Evolutionary conservation across 768 basidiomycete genomes (phyloP), one percentile per base, ranked within the genome.

Genomic region (Baorangia bicolor): DNA sequence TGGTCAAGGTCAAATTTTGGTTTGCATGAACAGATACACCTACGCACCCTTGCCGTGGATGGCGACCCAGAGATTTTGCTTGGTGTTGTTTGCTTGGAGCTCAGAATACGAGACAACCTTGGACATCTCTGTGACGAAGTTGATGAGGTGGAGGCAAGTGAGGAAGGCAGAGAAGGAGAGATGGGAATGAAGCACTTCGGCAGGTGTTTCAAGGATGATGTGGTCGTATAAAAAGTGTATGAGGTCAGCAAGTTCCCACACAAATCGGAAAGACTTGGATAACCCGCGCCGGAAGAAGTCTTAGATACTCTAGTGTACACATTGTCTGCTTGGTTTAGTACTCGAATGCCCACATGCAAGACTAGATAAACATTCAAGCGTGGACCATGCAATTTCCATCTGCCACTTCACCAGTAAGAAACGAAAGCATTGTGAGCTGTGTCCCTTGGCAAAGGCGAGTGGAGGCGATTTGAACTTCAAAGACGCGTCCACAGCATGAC

Each of bases 11-110:
- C 25, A 61, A 49, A 31, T 38, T 50, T 50, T 43, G 21, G 44
- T 23, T 21, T 20, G 43, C 13, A 42, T 28, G 38, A 34, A 43
- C 9, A 30, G 13, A 33, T 30, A 41, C 20, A 40, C 37, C 14
- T 42, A 60, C 70, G 44, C 20, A 92, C 94, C 92, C 70, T 96
- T 95, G 69, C 83, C 85, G 73, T 90, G 84, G 59, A 98, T 74
- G 64, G 95, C 83, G 70, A 96, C 73, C 74, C 85, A 96, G 64
- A 97, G 76, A 60, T 75, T 84, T 55, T 92, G 85, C 75, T 89
- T 90, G 50, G 79, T 77, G 62, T 75, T 82, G 81, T 96, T 83
- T 50, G 79, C 78, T 64, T 91, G 86, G 70, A 97, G 87, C 71
- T 93, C 84, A 39, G 90, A 87, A 70, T 78, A 73, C 61, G 85